Conservation (phyloP, 371 early-diverging fungal species). For the Actinomortierella wolfii region DNA sequence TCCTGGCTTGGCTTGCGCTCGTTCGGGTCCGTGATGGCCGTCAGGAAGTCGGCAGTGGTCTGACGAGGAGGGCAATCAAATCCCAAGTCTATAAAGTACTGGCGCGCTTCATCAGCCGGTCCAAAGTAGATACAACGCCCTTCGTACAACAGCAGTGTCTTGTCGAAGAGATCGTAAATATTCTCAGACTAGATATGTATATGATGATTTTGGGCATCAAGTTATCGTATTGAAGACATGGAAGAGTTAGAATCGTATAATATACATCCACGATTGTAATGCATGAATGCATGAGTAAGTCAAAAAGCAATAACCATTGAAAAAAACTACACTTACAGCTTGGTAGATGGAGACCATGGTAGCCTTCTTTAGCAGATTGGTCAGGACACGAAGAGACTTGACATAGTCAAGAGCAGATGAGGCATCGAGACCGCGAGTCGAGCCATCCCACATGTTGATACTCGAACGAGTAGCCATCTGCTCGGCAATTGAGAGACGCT, state of each 20-base stretch:
- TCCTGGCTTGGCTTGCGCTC: conserved; percentile 43
- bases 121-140: conserved; percentile 72
- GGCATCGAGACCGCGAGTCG: conserved; percentile 86
- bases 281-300: no score
- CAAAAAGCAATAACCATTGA: no score
- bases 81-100: conserved; percentile 61
- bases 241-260: no score
- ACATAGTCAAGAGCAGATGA: conserved; percentile 76
- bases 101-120: conserved; percentile 53
- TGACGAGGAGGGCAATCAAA: conserved; percentile 64
- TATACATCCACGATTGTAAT: no score
- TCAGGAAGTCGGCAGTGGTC: conserved; percentile 73
- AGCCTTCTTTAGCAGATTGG: conserved; percentile 60
- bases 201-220: no score
- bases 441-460: conserved; percentile 75
- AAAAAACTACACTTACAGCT: no score
- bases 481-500: conserved; percentile 76
- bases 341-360: conserved; percentile 65
- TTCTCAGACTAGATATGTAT: conserved; percentile 56
- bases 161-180: conserved; percentile 70
- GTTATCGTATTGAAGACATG: no score
- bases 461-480: conserved; percentile 73
- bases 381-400: conserved; percentile 60
- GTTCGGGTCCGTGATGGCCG: conserved; percentile 60
- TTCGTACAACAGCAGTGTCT: conserved; percentile 64